Evolutionary conservation across 179 eudicot species (phyloP), one percentile per base, ranked within the genome.

Genomic region (Spinacia oleracea): DNA sequence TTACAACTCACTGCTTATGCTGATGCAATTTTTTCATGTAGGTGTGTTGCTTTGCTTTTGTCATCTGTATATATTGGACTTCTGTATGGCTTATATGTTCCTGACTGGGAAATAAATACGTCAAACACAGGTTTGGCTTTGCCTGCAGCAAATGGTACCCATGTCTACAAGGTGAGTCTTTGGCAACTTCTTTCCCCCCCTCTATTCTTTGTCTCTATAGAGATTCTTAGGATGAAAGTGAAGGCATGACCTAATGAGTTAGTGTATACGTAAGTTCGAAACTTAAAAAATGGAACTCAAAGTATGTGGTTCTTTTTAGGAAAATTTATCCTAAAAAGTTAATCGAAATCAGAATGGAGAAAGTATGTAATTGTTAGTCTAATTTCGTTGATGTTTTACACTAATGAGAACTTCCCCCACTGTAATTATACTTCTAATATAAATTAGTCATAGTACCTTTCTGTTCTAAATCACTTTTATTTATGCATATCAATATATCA

Each of bases 101-200:
- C 97, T 45, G 97, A 94, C 83, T 94, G 98, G 98, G 86, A 91
- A 77, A 84, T 89, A 59, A 81, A 78, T 78, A 81, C 69, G 63
- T 75, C 88, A 73, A 80, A 78, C 58, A 76, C 88, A 77, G 68
- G 78, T 59, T 80, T 82, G 67, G 80, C 83, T 73, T 58, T 81
- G 69, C 73, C 75, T 67, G 48, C 85, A n/a, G 78, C 84, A 29
- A 89, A 89, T 80, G 82, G 81, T 16, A 82, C 77, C 75, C 14
- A 59, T 81, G 76, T 83, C 67, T 81, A 84, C 79, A 74, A 70
- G 85, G 97, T 92, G 80, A 84, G 86, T 78, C 40, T 38, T 71
- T 51, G 66, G 4, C 70, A 34, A 31, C 8, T 15, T 42, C 45
- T 11, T 70, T 40, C 62, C 62, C 64, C 3, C 11, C 23, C 31